These are phyloP conservation scores for Iris macrosiphon DNA, from an alignment of 106 monocot genomes.

Conservation along the genomic window DNA sequence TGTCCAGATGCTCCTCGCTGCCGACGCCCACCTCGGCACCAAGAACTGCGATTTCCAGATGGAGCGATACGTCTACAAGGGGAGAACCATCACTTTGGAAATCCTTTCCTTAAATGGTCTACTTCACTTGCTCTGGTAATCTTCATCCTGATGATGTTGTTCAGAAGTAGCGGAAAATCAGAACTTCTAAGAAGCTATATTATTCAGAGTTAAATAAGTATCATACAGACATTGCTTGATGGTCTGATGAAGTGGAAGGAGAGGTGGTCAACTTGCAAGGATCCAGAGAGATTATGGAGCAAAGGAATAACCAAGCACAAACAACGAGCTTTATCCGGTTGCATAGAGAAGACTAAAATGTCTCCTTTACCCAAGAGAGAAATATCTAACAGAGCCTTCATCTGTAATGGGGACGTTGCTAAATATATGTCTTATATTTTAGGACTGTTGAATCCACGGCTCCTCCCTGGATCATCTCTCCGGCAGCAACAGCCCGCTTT, in stretches of 20 bases:
- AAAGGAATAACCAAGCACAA: conserved; percentile 29
- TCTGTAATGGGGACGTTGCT: conserved; percentile 22
- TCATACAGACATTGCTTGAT: conserved; percentile 40
- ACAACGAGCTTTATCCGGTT: conserved; percentile 15
- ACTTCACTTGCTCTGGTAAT: conserved; percentile 51
- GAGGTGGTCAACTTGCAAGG: conserved; percentile 39
- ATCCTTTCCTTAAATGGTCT: too few species aligned
- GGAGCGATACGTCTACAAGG: too few species aligned
- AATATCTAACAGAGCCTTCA: conserved; percentile 11
- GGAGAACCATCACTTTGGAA: too few species aligned
- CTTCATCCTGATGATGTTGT: conserved; percentile 64
- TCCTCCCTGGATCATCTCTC: too few species aligned
- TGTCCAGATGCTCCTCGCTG: too few species aligned
- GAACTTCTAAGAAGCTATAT: conserved; percentile 35
- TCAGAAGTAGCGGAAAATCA: conserved; percentile 21
- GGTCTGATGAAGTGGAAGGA: conserved; percentile 44
- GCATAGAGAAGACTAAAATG: conserved; percentile 21
- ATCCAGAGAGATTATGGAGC: conserved; percentile 48
- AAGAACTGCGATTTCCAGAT: too few species aligned
- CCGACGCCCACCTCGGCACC: too few species aligned
- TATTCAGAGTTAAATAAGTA: conserved; percentile 45
- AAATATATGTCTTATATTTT: conserved; percentile 75
- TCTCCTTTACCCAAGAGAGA: conserved; percentile 18
- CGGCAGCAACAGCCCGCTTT: too few species aligned
- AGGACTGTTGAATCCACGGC: too few species aligned